Evolutionary conservation across 2,329 filamentous ascomycete genomes (phyloP), one percentile per base, ranked within the genome.

Genomic region (Fusarium humuli): DNA sequence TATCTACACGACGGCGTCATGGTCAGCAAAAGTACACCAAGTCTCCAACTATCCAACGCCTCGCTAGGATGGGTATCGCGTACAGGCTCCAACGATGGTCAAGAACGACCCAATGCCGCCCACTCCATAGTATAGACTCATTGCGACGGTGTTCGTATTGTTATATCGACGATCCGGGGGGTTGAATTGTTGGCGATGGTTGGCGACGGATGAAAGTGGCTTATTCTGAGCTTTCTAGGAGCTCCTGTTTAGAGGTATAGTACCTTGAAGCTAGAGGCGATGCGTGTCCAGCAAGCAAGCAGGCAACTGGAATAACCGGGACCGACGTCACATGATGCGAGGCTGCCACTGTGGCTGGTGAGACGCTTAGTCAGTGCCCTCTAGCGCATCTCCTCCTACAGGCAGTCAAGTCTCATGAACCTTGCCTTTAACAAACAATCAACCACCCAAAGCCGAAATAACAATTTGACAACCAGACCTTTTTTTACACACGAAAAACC

Each of bases 61-160:
- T 53, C 30, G 52, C 22, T 29, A 41, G 54, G 48, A 57, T 46
- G 48, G 67, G 61, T 55, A 55, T 67, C 58, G 84, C 93, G 81
- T 88, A 97, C 93, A 96, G 81, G 90, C 85, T 86, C 91, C 93
- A 76, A 94, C 89, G 65, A 96, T 85, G 61, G 87, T 83, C 76
- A 94, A 83, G 77, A 92, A 89, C 75, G 90, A 86, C 75, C 87
- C 87, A 78, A 89, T 86, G 81, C 89, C 88, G 81, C 91, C 90
- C 76, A 88, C 81, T 77, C 90, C 89, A 84, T 95, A 94, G 68
- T 79, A 83, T 79, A 92, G 86, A 87, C 90, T 90, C 92, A 95
- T 95, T 68, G 76, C 81, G 78, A 62, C 76, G 75, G 70, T 67
- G 8, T 77, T 62, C 65, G 53, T 71, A 57, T 34, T 72, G 48